Base-by-base conservation (phyloP, 352 stramenopile species). In the Globisporangium paroecandrum region DNA sequence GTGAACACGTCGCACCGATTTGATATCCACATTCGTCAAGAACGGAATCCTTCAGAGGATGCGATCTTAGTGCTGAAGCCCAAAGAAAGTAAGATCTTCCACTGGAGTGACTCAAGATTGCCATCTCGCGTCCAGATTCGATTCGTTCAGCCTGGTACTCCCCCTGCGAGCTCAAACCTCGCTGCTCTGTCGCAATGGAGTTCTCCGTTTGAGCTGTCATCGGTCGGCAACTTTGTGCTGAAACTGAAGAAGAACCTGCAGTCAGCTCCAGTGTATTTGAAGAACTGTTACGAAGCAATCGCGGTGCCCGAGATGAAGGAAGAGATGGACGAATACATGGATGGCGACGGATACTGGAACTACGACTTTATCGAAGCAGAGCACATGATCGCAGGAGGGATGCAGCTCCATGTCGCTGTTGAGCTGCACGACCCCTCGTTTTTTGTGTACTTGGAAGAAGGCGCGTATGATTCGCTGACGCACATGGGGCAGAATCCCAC, bases 401-500 rank as follows among this genome's bases (percentile, higher is more conserved):
- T 87, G 65, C 77, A 82, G 70, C 73, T 95, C n/a, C 86, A 93
- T 47, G 87, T 93, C 4, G 79, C 79, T 0, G 81, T 95, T 1
- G 85, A 95, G 58, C 72, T 95, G 13, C 87, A 95, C 55, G 87
- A 95, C 32, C 87, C 87, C 29, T 89, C 85, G 7, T 84, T 91
- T 53, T 77, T 89, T 41, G 76, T 91, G 22, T 87, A 86, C 58
- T 65, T 91, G 41, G 76, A 85, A 49, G 77, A 86, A 59, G 78
- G 79, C 15, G 72, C 27, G 62, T 75, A 58, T 60, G 72, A 66
- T 20, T 63, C 53, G 15, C 46, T 54, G 32, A 18, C 12, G 29
- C 53, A 49, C 1, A 47, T 74, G n/a, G 65, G 69, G 53, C 62
- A 68, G 10, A 64, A 56, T 18, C 72, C 34, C 10, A 24, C 36